Evolutionary conservation across 768 basidiomycete species (phyloP).

Genomic region (Xerocomellus dryophilus): DNA sequence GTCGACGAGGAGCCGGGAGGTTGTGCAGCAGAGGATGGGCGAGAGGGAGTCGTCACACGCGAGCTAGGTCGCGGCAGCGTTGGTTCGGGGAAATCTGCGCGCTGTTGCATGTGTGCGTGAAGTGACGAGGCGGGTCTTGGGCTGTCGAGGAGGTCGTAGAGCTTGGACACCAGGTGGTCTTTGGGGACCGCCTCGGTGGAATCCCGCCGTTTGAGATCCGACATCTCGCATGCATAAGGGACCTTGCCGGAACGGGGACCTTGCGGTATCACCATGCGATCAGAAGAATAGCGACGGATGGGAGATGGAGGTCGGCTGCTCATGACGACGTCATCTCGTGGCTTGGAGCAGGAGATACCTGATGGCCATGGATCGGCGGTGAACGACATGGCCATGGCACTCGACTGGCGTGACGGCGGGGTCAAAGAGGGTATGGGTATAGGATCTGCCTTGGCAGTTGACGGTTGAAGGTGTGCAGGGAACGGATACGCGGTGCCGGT

Average conservation of each 20-base stretch:
- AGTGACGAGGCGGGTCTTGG: constrained; percentile 40
- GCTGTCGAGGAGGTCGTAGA: constrained; percentile 49
- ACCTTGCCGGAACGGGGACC: constrained; percentile 20
- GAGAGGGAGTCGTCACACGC: constrained; percentile 23
- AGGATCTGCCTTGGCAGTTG: constrained; percentile 19
- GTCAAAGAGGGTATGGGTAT: constrained; percentile 32
- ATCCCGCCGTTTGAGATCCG: constrained; percentile 22
- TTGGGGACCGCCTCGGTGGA: constrained; percentile 23
- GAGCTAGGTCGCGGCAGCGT: constrained; percentile 20
- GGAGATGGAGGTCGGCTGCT: constrained; percentile 29
- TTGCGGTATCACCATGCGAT: constrained; percentile 16
- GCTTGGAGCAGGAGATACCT: constrained; percentile 22
- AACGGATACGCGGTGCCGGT: constrained; percentile 20
- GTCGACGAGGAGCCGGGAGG: constrained; percentile 19
- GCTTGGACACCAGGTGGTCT: constrained; percentile 36
- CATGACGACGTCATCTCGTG: constrained; percentile 31
- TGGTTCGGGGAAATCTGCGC: constrained; percentile 28
- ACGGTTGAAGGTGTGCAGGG: constrained; percentile 27
- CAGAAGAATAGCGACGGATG: constrained; percentile 23
- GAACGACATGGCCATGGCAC: constrained; percentile 27
- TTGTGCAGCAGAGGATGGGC: constrained; percentile 23
- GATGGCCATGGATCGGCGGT: constrained; percentile 25
- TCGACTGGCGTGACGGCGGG: constrained; percentile 27
- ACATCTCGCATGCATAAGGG: constrained; percentile 19
- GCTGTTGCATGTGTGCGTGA: constrained; percentile 35